phyloP scores from a whole-genome alignment of 2,329 filamentous ascomycete species.

The Fusarium pseudograminearum region DNA sequence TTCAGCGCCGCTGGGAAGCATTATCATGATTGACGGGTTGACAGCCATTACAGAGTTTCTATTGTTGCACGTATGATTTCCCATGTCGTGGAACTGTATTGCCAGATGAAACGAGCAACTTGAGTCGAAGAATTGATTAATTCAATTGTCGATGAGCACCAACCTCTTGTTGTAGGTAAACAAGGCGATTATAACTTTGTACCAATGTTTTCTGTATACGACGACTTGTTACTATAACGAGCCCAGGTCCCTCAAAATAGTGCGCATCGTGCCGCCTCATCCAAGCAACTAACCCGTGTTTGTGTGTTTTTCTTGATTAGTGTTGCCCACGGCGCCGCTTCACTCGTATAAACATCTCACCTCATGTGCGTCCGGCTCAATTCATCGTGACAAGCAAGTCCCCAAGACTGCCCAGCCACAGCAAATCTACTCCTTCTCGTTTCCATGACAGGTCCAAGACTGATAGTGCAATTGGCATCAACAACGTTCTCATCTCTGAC shows the following conservation, averaged over 20 bases:
- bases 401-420: slow-evolving; percentile 37
- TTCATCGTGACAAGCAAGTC: neutral
- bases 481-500: slow-evolving; percentile 3
- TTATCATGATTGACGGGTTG: slow-evolving; percentile 14
- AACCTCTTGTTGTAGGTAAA: slow-evolving; percentile 6
- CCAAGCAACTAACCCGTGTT: slow-evolving; percentile 1
- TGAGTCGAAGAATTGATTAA: neutral
- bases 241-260: slow-evolving; percentile 4
- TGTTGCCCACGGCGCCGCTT: slow-evolving; percentile 23
- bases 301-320: neutral
- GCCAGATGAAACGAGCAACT: neutral
- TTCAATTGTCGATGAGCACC: neutral
- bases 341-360: slow-evolving; percentile 14
- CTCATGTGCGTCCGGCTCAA: slow-evolving; percentile 6
- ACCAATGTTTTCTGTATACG: neutral
- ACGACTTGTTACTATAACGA: slow-evolving; percentile 3
- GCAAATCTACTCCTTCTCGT: neutral
- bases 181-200: slow-evolving; percentile 2
- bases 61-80: neutral
- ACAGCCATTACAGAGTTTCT: slow-evolving; percentile 8
- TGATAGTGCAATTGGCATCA: slow-evolving; percentile 16
- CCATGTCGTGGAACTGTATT: slow-evolving; percentile 1
- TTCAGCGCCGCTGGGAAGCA: slow-evolving; percentile 22
- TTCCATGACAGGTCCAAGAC: slow-evolving; percentile 19
- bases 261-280: neutral